Evolutionary conservation across 768 basidiomycete species (phyloP).

Genomic region (Gymnopilus junonius): DNA sequence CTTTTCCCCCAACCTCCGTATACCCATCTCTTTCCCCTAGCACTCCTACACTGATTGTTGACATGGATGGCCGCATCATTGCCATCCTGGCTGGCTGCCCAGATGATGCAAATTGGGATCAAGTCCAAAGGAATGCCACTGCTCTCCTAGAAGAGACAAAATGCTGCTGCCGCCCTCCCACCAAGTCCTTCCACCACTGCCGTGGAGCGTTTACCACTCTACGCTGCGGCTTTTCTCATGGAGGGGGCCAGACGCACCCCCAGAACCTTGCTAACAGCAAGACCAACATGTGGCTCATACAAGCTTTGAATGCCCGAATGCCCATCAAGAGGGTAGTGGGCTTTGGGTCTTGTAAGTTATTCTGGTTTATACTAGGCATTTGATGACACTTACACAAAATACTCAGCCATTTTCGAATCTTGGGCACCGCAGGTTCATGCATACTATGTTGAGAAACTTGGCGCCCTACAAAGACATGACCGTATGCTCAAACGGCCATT

Average conservation of each 20-base stretch:
- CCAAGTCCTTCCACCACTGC: neutral
- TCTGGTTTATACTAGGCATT: too few species aligned
- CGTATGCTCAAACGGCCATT: neutral
- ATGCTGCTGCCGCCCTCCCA: neutral
- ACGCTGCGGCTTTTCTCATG: conserved; percentile 14
- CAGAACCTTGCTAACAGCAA: conserved; percentile 1
- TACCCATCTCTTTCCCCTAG: neutral
- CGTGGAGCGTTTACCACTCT: conserved; percentile 10
- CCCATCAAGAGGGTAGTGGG: conserved; percentile 10
- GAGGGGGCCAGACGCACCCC: conserved; percentile 12
- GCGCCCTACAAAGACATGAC: neutral
- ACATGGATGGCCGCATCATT: neutral
- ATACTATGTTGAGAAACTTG: neutral
- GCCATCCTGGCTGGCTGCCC: conserved; percentile 5
- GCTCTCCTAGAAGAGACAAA: neutral
- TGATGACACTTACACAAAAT: neutral
- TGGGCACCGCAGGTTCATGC: conserved; percentile 5
- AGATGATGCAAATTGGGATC: neutral
- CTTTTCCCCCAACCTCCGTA: neutral
- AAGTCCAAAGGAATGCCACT: neutral
- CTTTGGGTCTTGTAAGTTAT: conserved; percentile 13
- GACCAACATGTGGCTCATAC: neutral
- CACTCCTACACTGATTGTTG: neutral
- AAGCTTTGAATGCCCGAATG: neutral
- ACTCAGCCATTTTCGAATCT: conserved; percentile 1